A percentile compares a stretch with the other conserved stretches of the same genome.
Conservation (phyloP, 805 yeast genomes). For the Zygosaccharomyces pseudorouxii region DNA sequence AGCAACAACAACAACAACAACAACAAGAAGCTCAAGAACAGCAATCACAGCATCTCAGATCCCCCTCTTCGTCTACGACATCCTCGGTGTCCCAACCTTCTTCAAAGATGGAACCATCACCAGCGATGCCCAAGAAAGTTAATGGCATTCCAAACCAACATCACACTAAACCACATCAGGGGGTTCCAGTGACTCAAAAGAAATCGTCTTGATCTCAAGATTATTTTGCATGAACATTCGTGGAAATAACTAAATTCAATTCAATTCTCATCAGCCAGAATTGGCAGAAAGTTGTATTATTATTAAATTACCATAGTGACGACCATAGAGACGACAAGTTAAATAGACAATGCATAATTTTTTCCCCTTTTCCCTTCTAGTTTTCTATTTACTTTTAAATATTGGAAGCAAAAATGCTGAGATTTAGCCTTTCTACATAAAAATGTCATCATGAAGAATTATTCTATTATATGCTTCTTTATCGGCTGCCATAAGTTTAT, state of each 20-base stretch:
- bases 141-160: slow-evolving; percentile 6
- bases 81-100: slow-evolving; percentile 12
- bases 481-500: neutral
- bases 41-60: neutral
- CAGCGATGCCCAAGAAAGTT: slow-evolving; percentile 7
- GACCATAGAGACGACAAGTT: slow-evolving; percentile 7
- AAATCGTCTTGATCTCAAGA: slow-evolving; percentile 9
- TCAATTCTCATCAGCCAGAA: slow-evolving; percentile 1
- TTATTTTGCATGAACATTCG: slow-evolving; percentile 3
- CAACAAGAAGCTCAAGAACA: neutral
- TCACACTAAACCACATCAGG: slow-evolving; percentile 7
- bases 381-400: neutral
- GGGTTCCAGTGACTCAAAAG: slow-evolving; percentile 12
- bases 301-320: slow-evolving; percentile 5
- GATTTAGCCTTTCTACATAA: too few species aligned
- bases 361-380: neutral
- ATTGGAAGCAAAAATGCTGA: too few species aligned
- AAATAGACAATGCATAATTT: slow-evolving; percentile 13
- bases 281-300: slow-evolving; percentile 7
- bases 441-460: too few species aligned
- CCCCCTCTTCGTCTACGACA: slow-evolving; percentile 5
- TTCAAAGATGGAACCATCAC: slow-evolving; percentile 10
- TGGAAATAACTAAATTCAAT: neutral
- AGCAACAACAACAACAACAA: slow-evolving; percentile 10
- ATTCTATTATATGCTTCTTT: too few species aligned